These are phyloP conservation scores for Madurella mycetomatis DNA, from an alignment of 2,329 filamentous ascomycete species.

Conservation along the genomic window DNA sequence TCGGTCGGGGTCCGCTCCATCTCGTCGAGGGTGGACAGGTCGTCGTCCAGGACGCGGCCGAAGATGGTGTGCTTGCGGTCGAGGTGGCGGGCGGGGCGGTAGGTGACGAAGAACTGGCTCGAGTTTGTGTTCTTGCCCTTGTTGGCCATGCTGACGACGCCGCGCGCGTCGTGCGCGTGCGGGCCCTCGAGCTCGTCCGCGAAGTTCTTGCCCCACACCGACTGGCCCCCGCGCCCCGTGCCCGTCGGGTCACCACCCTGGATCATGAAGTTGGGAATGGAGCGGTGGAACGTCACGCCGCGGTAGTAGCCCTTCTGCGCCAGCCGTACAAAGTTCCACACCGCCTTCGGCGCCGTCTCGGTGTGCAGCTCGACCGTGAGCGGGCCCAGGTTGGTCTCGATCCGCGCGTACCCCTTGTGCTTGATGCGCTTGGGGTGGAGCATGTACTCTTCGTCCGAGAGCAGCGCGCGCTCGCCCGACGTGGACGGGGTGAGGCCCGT, in stretches of 20 bases:
- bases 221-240: constrained; percentile 83
- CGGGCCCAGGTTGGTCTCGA: constrained; percentile 80
- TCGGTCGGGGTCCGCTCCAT: constrained; percentile 77
- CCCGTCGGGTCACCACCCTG: constrained; percentile 94
- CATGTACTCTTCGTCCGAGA: constrained; percentile 96
- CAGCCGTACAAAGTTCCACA: constrained; percentile 93
- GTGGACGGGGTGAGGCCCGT: constrained; percentile 92
- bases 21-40: constrained; percentile 60
- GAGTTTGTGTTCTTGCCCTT: constrained; percentile 98
- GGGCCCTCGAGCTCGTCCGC: constrained; percentile 90
- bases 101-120: constrained; percentile 91
- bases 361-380: constrained; percentile 86
- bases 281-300: constrained; percentile 80
- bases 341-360: constrained; percentile 84
- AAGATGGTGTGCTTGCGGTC: constrained; percentile 98
- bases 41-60: constrained; percentile 73
- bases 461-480: constrained; percentile 74
- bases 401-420: constrained; percentile 83
- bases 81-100: constrained; percentile 77
- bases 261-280: constrained; percentile 96
- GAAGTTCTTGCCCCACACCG: constrained; percentile 93
- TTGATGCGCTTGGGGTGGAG: constrained; percentile 85
- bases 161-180: constrained; percentile 73
- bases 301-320: constrained; percentile 88
- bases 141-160: constrained; percentile 90